Evolutionary conservation across 2,329 filamentous ascomycete species (phyloP).

Genomic region (Penicillium sp.): DNA sequence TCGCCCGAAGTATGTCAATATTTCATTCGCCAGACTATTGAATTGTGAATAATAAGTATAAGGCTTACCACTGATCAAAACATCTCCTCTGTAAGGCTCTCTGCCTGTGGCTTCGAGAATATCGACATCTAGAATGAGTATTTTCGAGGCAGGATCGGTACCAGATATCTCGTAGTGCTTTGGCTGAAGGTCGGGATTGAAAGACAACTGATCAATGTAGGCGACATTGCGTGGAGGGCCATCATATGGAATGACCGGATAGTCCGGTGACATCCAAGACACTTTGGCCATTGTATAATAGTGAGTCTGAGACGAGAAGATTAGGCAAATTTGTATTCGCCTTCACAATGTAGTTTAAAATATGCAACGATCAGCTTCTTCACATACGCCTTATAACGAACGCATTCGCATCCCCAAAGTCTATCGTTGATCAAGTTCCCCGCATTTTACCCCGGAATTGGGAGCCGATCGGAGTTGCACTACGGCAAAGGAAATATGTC

Average conservation of each 20-base stretch:
- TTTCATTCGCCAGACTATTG: too few relatives aligned
- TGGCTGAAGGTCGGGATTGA: not conserved
- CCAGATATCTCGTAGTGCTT: not conserved
- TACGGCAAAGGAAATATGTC: too few relatives aligned
- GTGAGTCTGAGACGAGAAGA: not conserved
- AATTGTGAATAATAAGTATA: not conserved
- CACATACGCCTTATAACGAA: too few relatives aligned
- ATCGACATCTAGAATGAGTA: not conserved
- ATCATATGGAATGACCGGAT: not conserved
- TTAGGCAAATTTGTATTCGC: not conserved
- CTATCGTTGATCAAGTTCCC: too few relatives aligned
- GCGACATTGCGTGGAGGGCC: not conserved
- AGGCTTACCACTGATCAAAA: not conserved
- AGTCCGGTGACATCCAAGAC: not conserved
- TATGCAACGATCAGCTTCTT: too few relatives aligned
- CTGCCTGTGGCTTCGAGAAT: not conserved
- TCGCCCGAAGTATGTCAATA: too few relatives aligned
- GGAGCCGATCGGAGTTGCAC: too few relatives aligned
- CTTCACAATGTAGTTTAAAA: too few relatives aligned
- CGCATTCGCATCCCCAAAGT: too few relatives aligned
- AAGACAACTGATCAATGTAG: not conserved
- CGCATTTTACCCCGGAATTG: too few relatives aligned
- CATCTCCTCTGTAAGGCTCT: not conserved
- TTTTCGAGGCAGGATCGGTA: not conserved
- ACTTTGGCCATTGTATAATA: not conserved